phyloP scores from a whole-genome alignment of 208 protist genomes.

The Acanthamoeba castellanii region DNA sequence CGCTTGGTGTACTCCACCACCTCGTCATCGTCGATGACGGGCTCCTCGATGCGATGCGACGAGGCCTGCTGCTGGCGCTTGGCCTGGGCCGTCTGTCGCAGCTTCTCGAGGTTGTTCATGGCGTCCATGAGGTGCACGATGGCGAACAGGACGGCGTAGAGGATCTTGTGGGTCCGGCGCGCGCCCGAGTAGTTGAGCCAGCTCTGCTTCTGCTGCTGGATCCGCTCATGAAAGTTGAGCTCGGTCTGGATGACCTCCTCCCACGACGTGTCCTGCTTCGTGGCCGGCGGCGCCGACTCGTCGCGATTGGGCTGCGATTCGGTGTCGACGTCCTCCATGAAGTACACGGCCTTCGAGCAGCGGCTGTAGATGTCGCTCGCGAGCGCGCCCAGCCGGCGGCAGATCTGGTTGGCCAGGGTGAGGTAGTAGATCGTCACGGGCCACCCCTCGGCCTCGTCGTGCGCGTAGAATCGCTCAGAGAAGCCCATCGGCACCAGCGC shows the following conservation, averaged over 20 bases:
- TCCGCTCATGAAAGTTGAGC: slow-evolving; percentile 50
- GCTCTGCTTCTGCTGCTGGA: slow-evolving; percentile 52
- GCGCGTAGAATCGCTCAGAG: slow-evolving; percentile 24
- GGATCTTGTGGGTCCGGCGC: slow-evolving; percentile 11
- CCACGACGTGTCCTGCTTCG: slow-evolving; percentile 30
- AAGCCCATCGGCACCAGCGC: slow-evolving; percentile 58
- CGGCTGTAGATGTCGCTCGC: slow-evolving; percentile 51
- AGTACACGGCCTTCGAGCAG: slow-evolving; percentile 48
- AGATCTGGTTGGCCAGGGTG: slow-evolving; percentile 56
- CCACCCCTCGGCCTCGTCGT: slow-evolving; percentile 30
- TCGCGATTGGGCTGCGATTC: background rate
- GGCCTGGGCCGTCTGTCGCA: background rate
- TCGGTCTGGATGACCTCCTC: slow-evolving; percentile 35
- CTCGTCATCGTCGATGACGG: background rate
- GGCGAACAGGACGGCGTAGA: slow-evolving; percentile 50
- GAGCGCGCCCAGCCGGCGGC: slow-evolving; percentile 39
- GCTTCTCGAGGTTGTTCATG: slow-evolving; percentile 63
- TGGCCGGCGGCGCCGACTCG: background rate
- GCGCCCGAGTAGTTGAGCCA: slow-evolving; percentile 17
- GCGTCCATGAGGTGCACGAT: slow-evolving; percentile 52
- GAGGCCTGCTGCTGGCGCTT: background rate
- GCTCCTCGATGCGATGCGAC: background rate
- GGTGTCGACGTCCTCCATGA: slow-evolving; percentile 19
- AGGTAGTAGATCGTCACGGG: slow-evolving; percentile 36
- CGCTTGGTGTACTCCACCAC: background rate